Conservation (phyloP, 768 basidiomycete genomes). For the Trametes cubensis region DNA sequence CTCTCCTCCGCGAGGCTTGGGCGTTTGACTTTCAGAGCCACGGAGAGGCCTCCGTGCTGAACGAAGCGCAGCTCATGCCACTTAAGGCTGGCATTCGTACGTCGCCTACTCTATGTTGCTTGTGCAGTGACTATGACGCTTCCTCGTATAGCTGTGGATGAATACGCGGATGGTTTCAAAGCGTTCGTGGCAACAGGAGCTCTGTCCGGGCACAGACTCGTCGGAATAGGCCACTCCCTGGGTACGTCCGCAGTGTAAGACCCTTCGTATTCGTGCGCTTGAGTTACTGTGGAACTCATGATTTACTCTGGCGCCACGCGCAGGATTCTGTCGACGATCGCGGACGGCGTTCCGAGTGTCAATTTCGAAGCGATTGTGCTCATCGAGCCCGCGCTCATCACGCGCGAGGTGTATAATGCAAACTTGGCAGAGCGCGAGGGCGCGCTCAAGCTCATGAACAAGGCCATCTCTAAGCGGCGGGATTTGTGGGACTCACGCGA, state of each 20-base stretch:
- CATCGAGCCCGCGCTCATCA: constrained; percentile 21
- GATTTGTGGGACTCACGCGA: constrained; percentile 16
- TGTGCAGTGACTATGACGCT: neutral
- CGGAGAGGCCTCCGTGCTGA: constrained; percentile 17
- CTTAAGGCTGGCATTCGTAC: neutral
- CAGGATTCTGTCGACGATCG: constrained; percentile 15
- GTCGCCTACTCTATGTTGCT: too few species aligned
- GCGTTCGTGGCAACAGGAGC: constrained; percentile 4
- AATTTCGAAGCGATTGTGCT: constrained; percentile 11
- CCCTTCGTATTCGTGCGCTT: neutral
- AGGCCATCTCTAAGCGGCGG: constrained; percentile 11
- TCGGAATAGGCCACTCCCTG: constrained; percentile 22
- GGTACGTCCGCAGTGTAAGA: constrained; percentile 16
- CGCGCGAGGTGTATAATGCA: constrained; percentile 10
- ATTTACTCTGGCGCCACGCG: too few species aligned
- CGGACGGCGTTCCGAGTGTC: neutral
- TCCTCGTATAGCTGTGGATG: constrained; percentile 11
- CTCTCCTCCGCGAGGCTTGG: constrained; percentile 22
- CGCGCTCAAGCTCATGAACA: constrained; percentile 2
- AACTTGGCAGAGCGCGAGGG: constrained; percentile 7
- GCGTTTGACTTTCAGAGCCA: constrained; percentile 24
- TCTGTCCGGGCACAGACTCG: constrained; percentile 14
- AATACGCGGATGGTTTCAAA: constrained; percentile 17
- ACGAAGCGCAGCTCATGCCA: constrained; percentile 2
- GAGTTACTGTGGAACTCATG: too few species aligned